Base-by-base conservation (phyloP, 768 basidiomycete genomes). In the Lactarius akahatsu region DNA sequence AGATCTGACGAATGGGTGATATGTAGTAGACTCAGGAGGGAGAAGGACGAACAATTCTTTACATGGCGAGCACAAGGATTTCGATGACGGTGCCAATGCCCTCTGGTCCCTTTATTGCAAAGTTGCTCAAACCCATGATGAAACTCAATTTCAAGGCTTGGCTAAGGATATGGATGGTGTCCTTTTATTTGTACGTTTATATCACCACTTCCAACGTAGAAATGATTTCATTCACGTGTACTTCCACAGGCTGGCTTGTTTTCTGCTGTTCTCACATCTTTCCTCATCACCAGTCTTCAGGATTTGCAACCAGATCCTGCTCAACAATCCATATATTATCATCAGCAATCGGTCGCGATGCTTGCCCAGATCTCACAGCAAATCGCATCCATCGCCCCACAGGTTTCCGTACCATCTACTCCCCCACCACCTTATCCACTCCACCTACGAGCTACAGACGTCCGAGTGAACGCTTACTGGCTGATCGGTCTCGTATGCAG, bases 291-390 rank as follows among this genome's bases (percentile, higher is more conserved):
- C 8, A 57, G 55, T 18, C 30, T 32, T 6, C 38, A 59, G 26
- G 15, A 59, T 23, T 7, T 65, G 13, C 16, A 47, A 56, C 38
- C 38, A 3, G 13, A 52, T n/a, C 58, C 63, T 5, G 20, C 30
- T 8, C 32, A 61, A 1, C 59, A 55, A 47, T 36, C 52, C 1
- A 43, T 23, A 0, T 54, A 61, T 7, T 65, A 60, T 36, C 52
- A 47, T 0, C 41, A 61, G 3, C 59, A 65, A 60, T 7, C 54
- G 4, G 41, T 47, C 36, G 15, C 30, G 3, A 26, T 61, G 16
- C 59, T 65, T 4, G 34, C 23, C 11, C 64, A n/a, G 26, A 40
- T 65, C 15, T 65, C 64, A 1, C 59, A 57, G 28, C 64, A 65
- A n/a, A 2, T 65, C 7, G 28, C 58, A 1, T 56, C 54, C 1